These are phyloP conservation scores for Actinomucor elegans DNA, from an alignment of 371 early-diverging fungal species.

Conservation along the genomic window DNA sequence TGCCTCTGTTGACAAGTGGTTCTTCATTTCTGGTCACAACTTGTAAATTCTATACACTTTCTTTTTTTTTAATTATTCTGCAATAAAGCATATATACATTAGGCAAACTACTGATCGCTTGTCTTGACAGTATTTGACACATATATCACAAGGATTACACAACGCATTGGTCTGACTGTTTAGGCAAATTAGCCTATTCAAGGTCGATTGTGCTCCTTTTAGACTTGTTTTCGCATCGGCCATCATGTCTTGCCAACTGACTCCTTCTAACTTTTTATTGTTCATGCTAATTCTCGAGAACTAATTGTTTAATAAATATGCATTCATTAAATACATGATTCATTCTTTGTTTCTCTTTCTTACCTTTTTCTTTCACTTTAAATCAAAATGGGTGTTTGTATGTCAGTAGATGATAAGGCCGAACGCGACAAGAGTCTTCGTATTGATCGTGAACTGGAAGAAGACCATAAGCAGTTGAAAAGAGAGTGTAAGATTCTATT, in stretches of 20 bases:
- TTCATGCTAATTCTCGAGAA: too few relatives aligned
- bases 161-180: too few relatives aligned
- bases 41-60: slow-evolving; percentile 47
- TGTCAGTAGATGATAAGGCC: slow-evolving; percentile 60
- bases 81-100: slow-evolving; percentile 1
- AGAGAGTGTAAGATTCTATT: slow-evolving; percentile 73
- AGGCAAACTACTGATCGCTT: too few relatives aligned
- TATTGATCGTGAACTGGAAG: slow-evolving; percentile 64
- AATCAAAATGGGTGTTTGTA: slow-evolving; percentile 61
- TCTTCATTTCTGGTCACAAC: slow-evolving; percentile 87
- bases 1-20: slow-evolving; percentile 94
- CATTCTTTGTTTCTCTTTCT: slow-evolving; percentile 9
- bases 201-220: too few relatives aligned
- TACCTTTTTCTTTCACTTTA: neutral
- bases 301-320: too few relatives aligned
- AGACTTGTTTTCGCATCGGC: too few relatives aligned
- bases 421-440: slow-evolving; percentile 52
- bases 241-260: too few relatives aligned
- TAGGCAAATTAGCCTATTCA: too few relatives aligned
- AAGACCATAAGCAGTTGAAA: slow-evolving; percentile 52
- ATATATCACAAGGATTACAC: too few relatives aligned
- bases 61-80: slow-evolving; percentile 1
- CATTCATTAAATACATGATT: too few relatives aligned
- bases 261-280: too few relatives aligned
- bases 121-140: too few relatives aligned